Conservation (phyloP, 768 basidiomycete species). For the Tylopilus sp. region DNA sequence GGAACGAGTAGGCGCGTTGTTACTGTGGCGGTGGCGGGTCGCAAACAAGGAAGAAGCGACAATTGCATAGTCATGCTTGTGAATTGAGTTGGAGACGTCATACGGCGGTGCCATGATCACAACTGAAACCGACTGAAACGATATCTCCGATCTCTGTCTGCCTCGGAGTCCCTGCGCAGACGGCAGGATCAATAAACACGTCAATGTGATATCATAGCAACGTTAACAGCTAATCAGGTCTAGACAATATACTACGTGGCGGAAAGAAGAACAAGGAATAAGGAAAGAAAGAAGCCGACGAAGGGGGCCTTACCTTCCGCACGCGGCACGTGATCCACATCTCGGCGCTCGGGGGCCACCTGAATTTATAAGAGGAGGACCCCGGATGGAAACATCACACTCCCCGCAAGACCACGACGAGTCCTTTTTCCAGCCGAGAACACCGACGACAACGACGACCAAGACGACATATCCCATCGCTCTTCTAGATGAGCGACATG, state of each 20-base stretch:
- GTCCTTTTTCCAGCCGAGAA: slow-evolving; percentile 22
- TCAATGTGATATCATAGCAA: slow-evolving; percentile 1
- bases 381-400: slow-evolving; percentile 21
- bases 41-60: background rate
- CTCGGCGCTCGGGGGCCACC: slow-evolving; percentile 4
- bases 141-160: background rate
- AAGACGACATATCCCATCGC: slow-evolving; percentile 9
- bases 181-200: background rate
- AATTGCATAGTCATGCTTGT: too few relatives aligned
- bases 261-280: slow-evolving; percentile 1
- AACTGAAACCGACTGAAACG: background rate
- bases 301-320: too few relatives aligned
- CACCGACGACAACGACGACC: slow-evolving; percentile 8
- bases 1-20: background rate
- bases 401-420: slow-evolving; percentile 18
- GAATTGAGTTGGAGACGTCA: too few relatives aligned
- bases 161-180: background rate
- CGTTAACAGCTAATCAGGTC: background rate
- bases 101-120: background rate
- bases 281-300: background rate
- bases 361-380: slow-evolving; percentile 15
- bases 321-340: slow-evolving; percentile 13
- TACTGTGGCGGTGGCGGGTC: background rate
- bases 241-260: background rate
- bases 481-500: slow-evolving; percentile 26